Evolutionary conservation across 2,329 filamentous ascomycete species (phyloP).

Genomic region (Fusarium bactridioides): DNA sequence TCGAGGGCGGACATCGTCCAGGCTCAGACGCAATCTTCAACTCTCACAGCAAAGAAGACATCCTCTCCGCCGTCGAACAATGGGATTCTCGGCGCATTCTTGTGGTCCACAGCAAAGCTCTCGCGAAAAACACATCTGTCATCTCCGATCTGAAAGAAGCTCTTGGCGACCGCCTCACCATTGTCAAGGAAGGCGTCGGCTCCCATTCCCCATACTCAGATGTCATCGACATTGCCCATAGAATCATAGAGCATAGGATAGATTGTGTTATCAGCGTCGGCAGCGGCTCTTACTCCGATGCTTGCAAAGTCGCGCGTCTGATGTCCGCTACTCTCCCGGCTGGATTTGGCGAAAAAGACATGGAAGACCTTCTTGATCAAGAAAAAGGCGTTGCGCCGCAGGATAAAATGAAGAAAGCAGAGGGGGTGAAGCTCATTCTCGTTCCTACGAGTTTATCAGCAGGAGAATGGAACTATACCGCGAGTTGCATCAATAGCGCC

Average conservation of each 20-base stretch:
- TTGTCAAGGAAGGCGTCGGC: constrained; percentile 2
- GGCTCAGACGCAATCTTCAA: constrained; percentile 16
- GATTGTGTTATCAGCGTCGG: constrained; percentile 5
- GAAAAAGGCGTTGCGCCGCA: not conserved
- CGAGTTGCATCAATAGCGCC: constrained; percentile 7
- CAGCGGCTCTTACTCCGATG: constrained; percentile 11
- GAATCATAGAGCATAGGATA: not conserved
- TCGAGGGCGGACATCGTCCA: constrained; percentile 1
- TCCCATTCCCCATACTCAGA: constrained; percentile 9
- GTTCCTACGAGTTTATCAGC: constrained; percentile 11
- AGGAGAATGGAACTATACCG: constrained; percentile 12
- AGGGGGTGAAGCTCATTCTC: not conserved
- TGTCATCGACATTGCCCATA: constrained; percentile 6
- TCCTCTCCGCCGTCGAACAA: not conserved
- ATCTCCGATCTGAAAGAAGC: not conserved
- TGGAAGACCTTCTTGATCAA: constrained; percentile 7
- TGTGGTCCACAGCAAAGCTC: constrained; percentile 8
- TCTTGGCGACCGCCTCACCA: not conserved
- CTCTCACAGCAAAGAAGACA: constrained; percentile 3
- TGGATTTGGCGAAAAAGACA: not conserved
- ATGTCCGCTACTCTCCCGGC: not conserved
- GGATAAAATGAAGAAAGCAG: constrained; percentile 1
- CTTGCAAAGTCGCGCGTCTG: constrained; percentile 10
- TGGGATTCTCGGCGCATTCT: not conserved
- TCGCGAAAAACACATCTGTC: not conserved